Evolutionary conservation across 2,329 filamentous ascomycete genomes (phyloP).

Genomic region (Neoarthrinium moseri): DNA sequence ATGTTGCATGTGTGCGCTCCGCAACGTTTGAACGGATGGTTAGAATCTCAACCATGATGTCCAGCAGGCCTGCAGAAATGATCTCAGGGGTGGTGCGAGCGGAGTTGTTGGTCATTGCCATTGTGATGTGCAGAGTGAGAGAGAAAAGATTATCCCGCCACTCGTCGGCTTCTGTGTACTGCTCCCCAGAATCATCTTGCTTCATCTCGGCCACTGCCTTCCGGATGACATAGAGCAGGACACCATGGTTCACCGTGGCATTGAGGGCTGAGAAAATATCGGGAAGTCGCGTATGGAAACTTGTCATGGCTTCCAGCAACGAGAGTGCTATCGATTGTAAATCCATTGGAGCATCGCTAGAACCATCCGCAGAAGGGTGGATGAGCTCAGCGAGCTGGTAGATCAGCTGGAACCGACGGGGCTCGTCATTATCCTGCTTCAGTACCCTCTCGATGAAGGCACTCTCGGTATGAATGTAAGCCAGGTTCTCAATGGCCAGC

Average conservation of each 20-base stretch:
- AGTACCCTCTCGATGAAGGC: constrained; percentile 85
- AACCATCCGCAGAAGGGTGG: constrained; percentile 73
- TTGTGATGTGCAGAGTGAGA: constrained; percentile 79
- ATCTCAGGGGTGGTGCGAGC: constrained; percentile 57
- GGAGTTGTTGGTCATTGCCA: constrained; percentile 56
- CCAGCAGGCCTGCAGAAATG: constrained; percentile 84
- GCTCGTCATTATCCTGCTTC: constrained; percentile 85
- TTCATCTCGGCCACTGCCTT: constrained; percentile 86
- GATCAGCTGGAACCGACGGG: constrained; percentile 81
- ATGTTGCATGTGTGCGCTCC: constrained; percentile 77
- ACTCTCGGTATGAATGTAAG: constrained; percentile 81
- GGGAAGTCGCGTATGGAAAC: constrained; percentile 70
- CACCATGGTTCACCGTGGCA: constrained; percentile 93
- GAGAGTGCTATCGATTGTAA: constrained; percentile 81
- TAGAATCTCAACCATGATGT: constrained; percentile 85
- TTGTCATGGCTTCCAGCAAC: constrained; percentile 81
- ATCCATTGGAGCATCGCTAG: constrained; percentile 66
- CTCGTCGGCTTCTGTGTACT: constrained; percentile 71
- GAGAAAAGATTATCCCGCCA: constrained; percentile 91
- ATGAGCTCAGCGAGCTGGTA: constrained; percentile 92
- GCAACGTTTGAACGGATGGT: constrained; percentile 79
- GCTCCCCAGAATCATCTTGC: constrained; percentile 53
- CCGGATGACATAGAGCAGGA: constrained; percentile 87
- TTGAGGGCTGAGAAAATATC: constrained; percentile 91
- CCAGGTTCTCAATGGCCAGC: constrained; percentile 84